phyloP scores from a whole-genome alignment of 805 yeast species.

The Tetrapisispora namnaoensis region DNA sequence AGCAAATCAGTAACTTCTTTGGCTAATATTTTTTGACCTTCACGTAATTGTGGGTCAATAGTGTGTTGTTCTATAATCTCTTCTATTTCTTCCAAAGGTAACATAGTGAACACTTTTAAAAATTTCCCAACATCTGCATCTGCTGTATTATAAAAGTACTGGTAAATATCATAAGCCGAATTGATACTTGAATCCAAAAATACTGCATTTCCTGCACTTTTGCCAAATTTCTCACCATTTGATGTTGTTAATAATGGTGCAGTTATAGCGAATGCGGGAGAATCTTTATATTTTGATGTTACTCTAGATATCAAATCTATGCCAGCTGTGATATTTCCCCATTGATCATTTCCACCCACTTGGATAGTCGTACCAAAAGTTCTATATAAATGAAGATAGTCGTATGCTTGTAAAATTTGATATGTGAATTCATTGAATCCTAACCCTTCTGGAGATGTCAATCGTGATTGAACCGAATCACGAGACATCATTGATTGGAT shows the following conservation, averaged over 20 bases:
- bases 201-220: constrained; percentile 93
- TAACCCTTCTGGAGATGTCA: constrained; percentile 60
- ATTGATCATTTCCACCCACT: constrained; percentile 95
- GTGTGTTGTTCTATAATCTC: constrained; percentile 43
- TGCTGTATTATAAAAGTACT: constrained; percentile 68
- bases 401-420: constrained; percentile 88
- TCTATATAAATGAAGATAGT: constrained; percentile 71
- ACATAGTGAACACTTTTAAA: constrained; percentile 66
- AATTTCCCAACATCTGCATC: constrained; percentile 67
- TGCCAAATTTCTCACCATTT: constrained; percentile 89
- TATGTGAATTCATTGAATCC: constrained; percentile 94
- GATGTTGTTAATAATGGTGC: constrained; percentile 85
- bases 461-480: constrained; percentile 73
- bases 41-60: constrained; percentile 49
- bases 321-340: constrained; percentile 98
- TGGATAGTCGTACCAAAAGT: constrained; percentile 56
- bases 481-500: constrained; percentile 81
- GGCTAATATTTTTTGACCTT: constrained; percentile 73
- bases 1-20: constrained; percentile 76
- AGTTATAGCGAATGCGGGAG: constrained; percentile 62
- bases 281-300: constrained; percentile 19
- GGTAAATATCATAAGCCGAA: constrained; percentile 72
- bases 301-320: constrained; percentile 71
- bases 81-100: constrained; percentile 55
- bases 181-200: constrained; percentile 73